phyloP scores from a whole-genome alignment of 2,329 filamentous ascomycete genomes.

The Plenodomus lindquistii region DNA sequence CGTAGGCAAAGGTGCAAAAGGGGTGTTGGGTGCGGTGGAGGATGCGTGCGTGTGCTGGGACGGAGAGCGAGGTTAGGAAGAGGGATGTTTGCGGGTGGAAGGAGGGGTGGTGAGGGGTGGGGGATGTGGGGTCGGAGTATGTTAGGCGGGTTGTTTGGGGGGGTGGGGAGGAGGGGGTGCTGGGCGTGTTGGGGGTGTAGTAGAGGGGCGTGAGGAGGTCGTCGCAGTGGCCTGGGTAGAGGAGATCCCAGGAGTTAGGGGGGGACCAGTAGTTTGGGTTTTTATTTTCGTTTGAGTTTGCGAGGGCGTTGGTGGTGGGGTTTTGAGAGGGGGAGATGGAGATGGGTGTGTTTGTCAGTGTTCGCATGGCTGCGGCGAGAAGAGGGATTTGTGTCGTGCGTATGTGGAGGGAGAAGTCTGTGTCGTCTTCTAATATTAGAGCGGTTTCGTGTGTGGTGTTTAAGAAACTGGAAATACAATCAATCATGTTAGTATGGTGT shows the following conservation, averaged over 20 bases:
- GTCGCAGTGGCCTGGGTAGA: slow-evolving; percentile 49
- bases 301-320: no score
- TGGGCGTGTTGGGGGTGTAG: no score
- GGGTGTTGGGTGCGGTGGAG: slow-evolving; percentile 41
- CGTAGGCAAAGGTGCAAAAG: slow-evolving; percentile 49
- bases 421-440: slow-evolving; percentile 34
- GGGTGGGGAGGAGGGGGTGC: slow-evolving; percentile 13
- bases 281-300: slow-evolving; percentile 2
- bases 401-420: slow-evolving; percentile 28
- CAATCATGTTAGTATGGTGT: neutral
- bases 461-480: slow-evolving; percentile 14
- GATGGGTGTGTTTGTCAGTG: slow-evolving; percentile 9
- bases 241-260: slow-evolving; percentile 39
- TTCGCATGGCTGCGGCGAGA: slow-evolving; percentile 20
- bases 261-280: slow-evolving; percentile 36
- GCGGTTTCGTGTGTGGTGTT: slow-evolving; percentile 26
- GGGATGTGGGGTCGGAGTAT: slow-evolving; percentile 38
- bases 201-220: slow-evolving; percentile 32
- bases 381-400: slow-evolving; percentile 23
- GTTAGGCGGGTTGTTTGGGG: slow-evolving; percentile 28
- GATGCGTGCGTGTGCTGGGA: slow-evolving; percentile 33
- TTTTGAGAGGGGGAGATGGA: no score
- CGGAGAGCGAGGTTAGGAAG: slow-evolving; percentile 29
- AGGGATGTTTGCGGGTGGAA: slow-evolving; percentile 32
- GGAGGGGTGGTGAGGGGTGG: slow-evolving; percentile 14